Percentiles rank a stretch among this genome's conserved stretches.
Conservation (phyloP, 176 grass and related monocot genomes). For the Miscanthus lutarioriparius region DNA sequence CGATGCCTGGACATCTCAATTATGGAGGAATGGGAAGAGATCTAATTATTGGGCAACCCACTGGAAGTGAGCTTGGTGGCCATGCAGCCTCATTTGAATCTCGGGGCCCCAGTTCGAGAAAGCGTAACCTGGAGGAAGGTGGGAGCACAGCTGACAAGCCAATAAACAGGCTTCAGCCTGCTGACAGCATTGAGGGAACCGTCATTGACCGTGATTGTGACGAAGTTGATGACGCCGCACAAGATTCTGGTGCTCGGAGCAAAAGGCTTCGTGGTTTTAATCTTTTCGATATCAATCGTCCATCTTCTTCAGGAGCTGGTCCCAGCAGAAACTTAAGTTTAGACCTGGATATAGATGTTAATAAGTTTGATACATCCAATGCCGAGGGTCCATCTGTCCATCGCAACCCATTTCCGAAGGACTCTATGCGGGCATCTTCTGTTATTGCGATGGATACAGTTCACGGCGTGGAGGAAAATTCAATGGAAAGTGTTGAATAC, state of each 20-base stretch:
- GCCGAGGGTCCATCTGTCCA: slow-evolving; percentile 41
- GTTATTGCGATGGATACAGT: slow-evolving; percentile 95
- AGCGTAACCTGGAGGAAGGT: slow-evolving; percentile 87
- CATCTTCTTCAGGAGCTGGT: slow-evolving; percentile 83
- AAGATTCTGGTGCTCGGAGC: slow-evolving; percentile 65
- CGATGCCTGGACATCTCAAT: slow-evolving; percentile 53
- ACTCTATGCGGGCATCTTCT: slow-evolving; percentile 85
- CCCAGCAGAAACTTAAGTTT: slow-evolving; percentile 88
- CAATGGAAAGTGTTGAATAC: slow-evolving; percentile 98
- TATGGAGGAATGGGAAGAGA: slow-evolving; percentile 79
- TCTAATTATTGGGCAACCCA: slow-evolving; percentile 94
- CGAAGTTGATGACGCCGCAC: slow-evolving; percentile 82
- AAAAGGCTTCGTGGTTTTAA: slow-evolving; percentile 81
- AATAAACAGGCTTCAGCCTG: slow-evolving; percentile 62
- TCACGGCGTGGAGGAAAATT: slow-evolving; percentile 67
- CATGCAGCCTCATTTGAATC: slow-evolving; percentile 92
- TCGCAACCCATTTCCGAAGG: slow-evolving; percentile 58
- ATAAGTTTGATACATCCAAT: slow-evolving; percentile 48
- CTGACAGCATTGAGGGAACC: slow-evolving; percentile 95
- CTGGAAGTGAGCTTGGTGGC: slow-evolving; percentile 88
- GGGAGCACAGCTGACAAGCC: slow-evolving; percentile 93
- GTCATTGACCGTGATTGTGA: slow-evolving; percentile 91
- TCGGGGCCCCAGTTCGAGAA: slow-evolving; percentile 83
- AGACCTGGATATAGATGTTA: slow-evolving; percentile 75
- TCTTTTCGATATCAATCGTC: slow-evolving; percentile 66